A percentile compares a stretch with the other conserved stretches of the same genome.
Conservation (phyloP, 257 asterid species). For the Cruciata laevipes region DNA sequence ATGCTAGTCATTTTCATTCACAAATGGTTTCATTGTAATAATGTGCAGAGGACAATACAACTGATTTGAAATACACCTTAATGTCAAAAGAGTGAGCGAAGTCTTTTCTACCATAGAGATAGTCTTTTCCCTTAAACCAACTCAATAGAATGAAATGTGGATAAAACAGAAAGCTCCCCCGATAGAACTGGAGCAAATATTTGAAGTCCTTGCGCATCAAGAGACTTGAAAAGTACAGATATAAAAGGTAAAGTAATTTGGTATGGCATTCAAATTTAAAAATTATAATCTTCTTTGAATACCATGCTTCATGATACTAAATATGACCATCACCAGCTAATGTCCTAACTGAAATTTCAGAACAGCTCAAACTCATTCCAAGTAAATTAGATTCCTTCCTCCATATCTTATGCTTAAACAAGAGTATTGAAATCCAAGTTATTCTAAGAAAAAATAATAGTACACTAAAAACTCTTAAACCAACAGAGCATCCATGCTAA, state of each 20-base stretch:
- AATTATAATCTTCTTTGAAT: not conserved
- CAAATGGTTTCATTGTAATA: too few species aligned
- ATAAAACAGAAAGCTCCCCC: too few species aligned
- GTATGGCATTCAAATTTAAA: not conserved
- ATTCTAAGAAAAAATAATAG: not conserved
- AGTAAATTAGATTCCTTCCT: not conserved
- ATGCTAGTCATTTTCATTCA: not conserved
- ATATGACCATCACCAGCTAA: not conserved
- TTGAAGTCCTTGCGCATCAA: not conserved
- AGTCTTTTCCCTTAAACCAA: not conserved
- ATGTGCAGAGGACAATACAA: not conserved
- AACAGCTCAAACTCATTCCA: not conserved
- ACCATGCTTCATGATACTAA: not conserved
- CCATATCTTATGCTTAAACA: not conserved
- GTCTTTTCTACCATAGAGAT: not conserved
- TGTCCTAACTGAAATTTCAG: not conserved
- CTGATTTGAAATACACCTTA: too few species aligned
- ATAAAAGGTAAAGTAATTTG: not conserved
- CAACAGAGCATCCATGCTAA: constrained; percentile 3
- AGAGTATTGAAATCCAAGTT: not conserved
- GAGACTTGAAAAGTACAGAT: not conserved
- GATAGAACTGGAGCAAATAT: not conserved
- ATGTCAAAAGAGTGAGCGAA: not conserved
- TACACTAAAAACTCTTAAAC: not conserved
- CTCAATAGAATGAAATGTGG: not conserved